These are phyloP conservation scores for Eleusine coracana DNA, from an alignment of 176 grass and related monocot genomes.

Conservation along the genomic window DNA sequence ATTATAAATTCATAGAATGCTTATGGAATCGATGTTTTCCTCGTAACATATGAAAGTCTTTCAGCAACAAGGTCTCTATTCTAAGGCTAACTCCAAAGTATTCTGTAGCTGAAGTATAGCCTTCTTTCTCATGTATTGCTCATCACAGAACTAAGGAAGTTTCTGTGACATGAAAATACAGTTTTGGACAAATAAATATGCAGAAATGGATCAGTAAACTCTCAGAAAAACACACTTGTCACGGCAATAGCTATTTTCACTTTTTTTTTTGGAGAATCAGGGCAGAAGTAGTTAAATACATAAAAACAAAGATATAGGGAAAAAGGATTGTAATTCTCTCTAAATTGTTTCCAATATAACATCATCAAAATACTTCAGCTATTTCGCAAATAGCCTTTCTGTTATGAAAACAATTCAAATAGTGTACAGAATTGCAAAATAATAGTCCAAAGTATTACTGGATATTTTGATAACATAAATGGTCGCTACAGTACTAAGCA, in stretches of 20 bases:
- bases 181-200: constrained; percentile 10
- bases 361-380: background rate
- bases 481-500: background rate
- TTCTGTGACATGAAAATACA: background rate
- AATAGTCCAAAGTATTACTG: background rate
- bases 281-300: background rate
- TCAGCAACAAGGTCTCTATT: background rate
- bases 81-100: background rate
- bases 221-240: background rate
- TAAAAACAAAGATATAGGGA: background rate
- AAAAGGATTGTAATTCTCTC: background rate
- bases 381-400: background rate
- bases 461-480: background rate
- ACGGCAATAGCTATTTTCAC: background rate
- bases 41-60: constrained; percentile 20
- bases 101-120: constrained; percentile 1
- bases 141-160: constrained; percentile 12
- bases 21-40: background rate
- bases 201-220: background rate
- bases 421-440: background rate
- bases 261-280: background rate
- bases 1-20: constrained; percentile 28
- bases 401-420: background rate
- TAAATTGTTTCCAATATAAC: background rate
- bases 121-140: constrained; percentile 4